Percentiles rank a stretch among this genome's conserved stretches.
Conservation (phyloP, 345 rosid genomes). For the Reutealis trisperma region DNA sequence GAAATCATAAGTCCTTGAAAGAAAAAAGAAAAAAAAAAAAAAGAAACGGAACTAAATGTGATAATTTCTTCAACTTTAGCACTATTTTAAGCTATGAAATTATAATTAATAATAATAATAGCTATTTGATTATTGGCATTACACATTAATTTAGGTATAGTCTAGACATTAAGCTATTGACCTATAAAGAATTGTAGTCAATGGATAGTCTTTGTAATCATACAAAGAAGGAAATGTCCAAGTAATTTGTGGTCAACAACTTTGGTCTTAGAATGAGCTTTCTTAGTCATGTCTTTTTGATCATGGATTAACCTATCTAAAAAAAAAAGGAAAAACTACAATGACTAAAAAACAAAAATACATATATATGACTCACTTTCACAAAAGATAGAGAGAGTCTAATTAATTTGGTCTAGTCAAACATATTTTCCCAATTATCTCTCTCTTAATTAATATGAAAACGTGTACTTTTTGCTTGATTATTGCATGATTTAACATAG, state of each 20-base stretch:
- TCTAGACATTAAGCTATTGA: too few species aligned
- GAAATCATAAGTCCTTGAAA: too few species aligned
- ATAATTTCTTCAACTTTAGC: too few species aligned
- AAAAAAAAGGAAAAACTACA: not conserved
- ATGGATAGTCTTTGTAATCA: not conserved
- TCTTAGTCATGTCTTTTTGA: not conserved
- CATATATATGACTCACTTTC: not conserved
- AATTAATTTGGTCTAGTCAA: not conserved
- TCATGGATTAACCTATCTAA: not conserved
- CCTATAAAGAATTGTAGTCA: too few species aligned
- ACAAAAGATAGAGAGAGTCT: not conserved
- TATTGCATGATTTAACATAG: not conserved
- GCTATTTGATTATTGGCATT: too few species aligned
- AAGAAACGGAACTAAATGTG: too few species aligned
- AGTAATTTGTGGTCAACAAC: not conserved
- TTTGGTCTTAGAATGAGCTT: constrained; percentile 4
- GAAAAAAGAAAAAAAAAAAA: too few species aligned
- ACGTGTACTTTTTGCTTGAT: not conserved
- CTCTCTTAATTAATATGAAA: not conserved
- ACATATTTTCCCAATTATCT: not conserved
- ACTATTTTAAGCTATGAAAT: too few species aligned
- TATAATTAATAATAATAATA: too few species aligned
- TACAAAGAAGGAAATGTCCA: not conserved
- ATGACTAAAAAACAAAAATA: not conserved
- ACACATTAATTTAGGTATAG: too few species aligned